Base-by-base conservation (phyloP, 1,139 yeast genomes). In the Lodderomyces parapsilosis region DNA sequence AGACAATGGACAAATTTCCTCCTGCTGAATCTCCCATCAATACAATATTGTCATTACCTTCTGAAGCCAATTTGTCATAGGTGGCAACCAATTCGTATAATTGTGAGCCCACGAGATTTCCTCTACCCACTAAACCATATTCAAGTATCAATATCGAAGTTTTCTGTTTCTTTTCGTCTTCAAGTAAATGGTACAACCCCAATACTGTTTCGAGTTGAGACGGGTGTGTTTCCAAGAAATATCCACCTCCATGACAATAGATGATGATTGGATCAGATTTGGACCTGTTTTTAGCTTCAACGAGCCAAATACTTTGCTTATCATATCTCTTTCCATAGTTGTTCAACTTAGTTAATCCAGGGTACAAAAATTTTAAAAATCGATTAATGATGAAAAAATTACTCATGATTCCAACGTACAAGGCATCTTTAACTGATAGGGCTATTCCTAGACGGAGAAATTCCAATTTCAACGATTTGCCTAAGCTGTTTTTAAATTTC, bases 201-300 rank as follows among this genome's bases (percentile, higher is more conserved):
- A 64, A 41, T 13, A 69, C 25, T 0, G 67, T 52, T 43, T 62
- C 63, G 24, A 71, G 30, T 45, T 72, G 78, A 38, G 56, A 53
- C 0, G 66, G 64, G 39, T 56, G 53, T 1, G 72, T 63, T 44
- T 70, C 65, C 33, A 69, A 43, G 42, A 59, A 68, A 49, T 62
- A 72, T 1, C 77, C 77, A 2, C 78, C 78, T 17, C 78, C 78
- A 47, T 73, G 78, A n/a, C 57, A 49, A 46, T 58, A 72, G 20
- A 72, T 53, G 17, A 73, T 51, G 14, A 73, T 53, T 0, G 76
- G 76, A 45, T 71, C 75, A 11, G 19, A 13, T 1, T 34, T 30
- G 11, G 58, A 49, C 20, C 65, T 52, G 31, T 58, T 49, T 22
- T 19, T 17, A 38, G 59, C 61, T 47, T 66, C 66, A 4, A 59